Evolutionary conservation across 116 monocot genomes (phyloP).

Genomic region (Cymodocea nodosa): DNA sequence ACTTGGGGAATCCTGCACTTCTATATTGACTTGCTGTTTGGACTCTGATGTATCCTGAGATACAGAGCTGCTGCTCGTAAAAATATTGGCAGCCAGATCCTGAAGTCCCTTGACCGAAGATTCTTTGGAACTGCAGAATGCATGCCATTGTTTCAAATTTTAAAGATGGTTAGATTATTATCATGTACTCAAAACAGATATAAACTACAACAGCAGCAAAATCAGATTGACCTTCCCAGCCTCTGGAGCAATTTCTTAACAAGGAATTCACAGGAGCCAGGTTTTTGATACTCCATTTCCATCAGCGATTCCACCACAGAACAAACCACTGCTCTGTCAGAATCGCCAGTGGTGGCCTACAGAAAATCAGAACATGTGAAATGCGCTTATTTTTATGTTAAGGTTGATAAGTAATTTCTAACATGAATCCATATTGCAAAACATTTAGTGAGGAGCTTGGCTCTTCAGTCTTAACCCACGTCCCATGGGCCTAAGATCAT

Average conservation of each 20-base stretch:
- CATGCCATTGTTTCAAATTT: no score
- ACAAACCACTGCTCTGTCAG: slow-evolving; percentile 19
- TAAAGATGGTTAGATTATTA: neutral
- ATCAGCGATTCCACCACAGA: slow-evolving; percentile 45
- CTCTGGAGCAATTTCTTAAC: slow-evolving; percentile 47
- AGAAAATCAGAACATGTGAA: neutral
- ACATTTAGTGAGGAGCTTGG: no score
- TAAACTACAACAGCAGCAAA: neutral
- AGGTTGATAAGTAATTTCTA: no score
- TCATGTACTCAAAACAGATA: neutral
- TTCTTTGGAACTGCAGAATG: slow-evolving; percentile 48
- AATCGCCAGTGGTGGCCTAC: slow-evolving; percentile 49
- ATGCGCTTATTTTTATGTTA: no score
- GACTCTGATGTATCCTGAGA: slow-evolving; percentile 14
- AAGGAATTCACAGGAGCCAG: slow-evolving; percentile 64
- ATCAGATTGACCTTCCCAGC: slow-evolving; percentile 51
- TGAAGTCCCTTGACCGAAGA: slow-evolving; percentile 59
- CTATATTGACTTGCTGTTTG: slow-evolving; percentile 24
- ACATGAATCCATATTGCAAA: no score
- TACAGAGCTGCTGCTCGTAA: slow-evolving; percentile 23
- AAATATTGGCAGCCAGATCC: slow-evolving; percentile 32
- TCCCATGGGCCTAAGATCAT: no score
- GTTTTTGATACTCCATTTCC: slow-evolving; percentile 43
- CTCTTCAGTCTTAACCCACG: no score
- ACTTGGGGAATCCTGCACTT: slow-evolving; percentile 25